Percentiles rank a stretch among this genome's conserved stretches.
phyloP scores from a whole-genome alignment of 2,329 filamentous ascomycete genomes.

The Botrytis porri region DNA sequence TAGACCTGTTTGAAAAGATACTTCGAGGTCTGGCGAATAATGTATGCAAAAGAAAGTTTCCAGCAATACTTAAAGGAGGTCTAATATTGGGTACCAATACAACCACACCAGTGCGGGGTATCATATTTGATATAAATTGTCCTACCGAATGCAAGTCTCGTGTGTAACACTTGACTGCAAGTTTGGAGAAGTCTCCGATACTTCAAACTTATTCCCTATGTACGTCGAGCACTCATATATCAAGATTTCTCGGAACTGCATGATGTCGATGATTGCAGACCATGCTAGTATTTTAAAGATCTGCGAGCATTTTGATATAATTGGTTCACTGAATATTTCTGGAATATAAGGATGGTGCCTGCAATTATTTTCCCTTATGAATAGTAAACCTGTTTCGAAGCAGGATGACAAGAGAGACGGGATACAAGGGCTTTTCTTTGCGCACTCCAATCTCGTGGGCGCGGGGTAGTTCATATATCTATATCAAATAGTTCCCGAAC shows the following conservation, averaged over 20 bases:
- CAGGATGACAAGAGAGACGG: background rate
- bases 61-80: background rate
- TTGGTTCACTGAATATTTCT: too few relatives aligned
- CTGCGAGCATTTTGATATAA: background rate
- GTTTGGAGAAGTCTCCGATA: background rate
- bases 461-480: background rate
- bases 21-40: background rate
- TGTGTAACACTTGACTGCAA: background rate
- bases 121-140: conserved; percentile 3
- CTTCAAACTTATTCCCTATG: background rate
- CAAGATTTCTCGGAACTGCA: background rate
- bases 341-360: background rate
- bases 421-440: background rate
- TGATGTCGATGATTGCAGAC: background rate
- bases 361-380: background rate
- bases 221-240: background rate
- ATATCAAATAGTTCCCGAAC: background rate
- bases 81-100: conserved; percentile 3
- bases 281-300: background rate
- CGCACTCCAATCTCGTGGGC: background rate
- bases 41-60: background rate
- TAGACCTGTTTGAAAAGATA: background rate
- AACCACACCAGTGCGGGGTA: conserved; percentile 8
- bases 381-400: background rate
- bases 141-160: background rate